Conservation (phyloP, 2,329 filamentous ascomycete species). For the Diaporthe capsici region DNA sequence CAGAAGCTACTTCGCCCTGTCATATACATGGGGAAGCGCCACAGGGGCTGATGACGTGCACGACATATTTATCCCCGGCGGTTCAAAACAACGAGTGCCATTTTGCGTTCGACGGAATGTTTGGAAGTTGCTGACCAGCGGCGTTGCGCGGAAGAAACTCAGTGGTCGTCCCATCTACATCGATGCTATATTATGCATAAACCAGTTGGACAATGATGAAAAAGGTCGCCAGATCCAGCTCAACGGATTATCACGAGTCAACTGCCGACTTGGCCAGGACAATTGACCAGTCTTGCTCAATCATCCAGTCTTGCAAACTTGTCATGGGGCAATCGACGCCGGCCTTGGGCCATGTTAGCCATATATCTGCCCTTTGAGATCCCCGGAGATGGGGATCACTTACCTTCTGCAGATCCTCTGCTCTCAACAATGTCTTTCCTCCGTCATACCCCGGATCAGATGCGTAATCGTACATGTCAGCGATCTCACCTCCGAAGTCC, state of each 20-base stretch:
- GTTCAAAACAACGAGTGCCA: no score
- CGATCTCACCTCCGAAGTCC: slow-evolving; percentile 59
- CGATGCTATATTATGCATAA: no score
- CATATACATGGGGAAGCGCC: no score
- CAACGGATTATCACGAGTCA: background rate
- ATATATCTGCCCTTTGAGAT: background rate
- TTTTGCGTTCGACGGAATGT: no score
- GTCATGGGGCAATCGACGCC: slow-evolving; percentile 62
- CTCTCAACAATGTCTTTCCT: slow-evolving; percentile 58
- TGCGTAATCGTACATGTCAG: slow-evolving; percentile 62
- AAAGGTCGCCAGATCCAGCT: no score
- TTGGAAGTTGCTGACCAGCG: no score
- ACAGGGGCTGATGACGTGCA: no score
- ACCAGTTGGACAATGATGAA: no score
- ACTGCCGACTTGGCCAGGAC: background rate
- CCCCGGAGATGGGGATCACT: slow-evolving; percentile 38
- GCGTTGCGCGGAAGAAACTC: no score
- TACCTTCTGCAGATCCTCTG: slow-evolving; percentile 60
- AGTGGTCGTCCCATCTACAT: no score
- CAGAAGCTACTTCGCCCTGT: no score
- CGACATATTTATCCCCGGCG: no score
- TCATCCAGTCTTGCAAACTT: slow-evolving; percentile 53
- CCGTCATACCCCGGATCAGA: slow-evolving; percentile 65
- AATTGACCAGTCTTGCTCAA: slow-evolving; percentile 53
- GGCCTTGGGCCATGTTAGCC: slow-evolving; percentile 48